Percentiles rank a stretch among this genome's conserved stretches.
phyloP scores from a whole-genome alignment of 163 green algal genomes.

The Coccomyxa subellipsoidea region DNA sequence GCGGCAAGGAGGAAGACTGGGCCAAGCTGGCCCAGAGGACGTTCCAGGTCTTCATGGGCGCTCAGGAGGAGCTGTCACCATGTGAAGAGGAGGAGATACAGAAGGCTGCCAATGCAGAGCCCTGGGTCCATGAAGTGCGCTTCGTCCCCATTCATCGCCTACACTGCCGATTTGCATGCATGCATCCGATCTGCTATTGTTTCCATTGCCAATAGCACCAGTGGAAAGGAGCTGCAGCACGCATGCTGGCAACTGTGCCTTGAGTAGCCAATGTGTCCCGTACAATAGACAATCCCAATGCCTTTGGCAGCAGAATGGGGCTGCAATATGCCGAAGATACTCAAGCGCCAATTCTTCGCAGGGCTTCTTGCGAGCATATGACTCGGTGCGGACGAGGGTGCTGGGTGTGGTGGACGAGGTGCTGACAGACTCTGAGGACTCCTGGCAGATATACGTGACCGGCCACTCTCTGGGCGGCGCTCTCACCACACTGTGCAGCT shows the following conservation, averaged over 20 bases:
- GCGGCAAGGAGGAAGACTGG: background rate
- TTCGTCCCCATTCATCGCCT: conserved; percentile 20
- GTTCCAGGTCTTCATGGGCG: background rate
- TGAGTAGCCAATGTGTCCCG: too few species aligned
- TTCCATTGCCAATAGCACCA: too few species aligned
- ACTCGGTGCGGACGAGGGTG: conserved; percentile 28
- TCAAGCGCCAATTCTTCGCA: background rate
- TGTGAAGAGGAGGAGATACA: background rate
- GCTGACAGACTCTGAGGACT: background rate
- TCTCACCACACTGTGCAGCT: conserved; percentile 70
- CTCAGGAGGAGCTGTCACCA: background rate
- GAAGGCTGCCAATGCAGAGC: background rate
- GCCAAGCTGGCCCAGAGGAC: background rate
- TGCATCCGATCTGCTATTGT: background rate
- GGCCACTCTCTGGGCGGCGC: conserved; percentile 62
- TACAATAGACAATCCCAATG: too few species aligned
- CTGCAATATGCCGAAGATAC: too few species aligned
- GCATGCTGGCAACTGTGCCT: too few species aligned
- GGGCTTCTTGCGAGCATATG: conserved; percentile 78
- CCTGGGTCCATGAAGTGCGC: background rate
- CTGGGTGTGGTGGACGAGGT: conserved; percentile 18
- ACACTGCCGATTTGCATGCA: background rate
- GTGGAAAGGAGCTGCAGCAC: too few species aligned
- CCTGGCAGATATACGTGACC: conserved; percentile 18
- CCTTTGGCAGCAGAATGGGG: too few species aligned